Evolutionary conservation across 176 grass and related monocot genomes (phyloP).

Genomic region (Eragrostis curvula): DNA sequence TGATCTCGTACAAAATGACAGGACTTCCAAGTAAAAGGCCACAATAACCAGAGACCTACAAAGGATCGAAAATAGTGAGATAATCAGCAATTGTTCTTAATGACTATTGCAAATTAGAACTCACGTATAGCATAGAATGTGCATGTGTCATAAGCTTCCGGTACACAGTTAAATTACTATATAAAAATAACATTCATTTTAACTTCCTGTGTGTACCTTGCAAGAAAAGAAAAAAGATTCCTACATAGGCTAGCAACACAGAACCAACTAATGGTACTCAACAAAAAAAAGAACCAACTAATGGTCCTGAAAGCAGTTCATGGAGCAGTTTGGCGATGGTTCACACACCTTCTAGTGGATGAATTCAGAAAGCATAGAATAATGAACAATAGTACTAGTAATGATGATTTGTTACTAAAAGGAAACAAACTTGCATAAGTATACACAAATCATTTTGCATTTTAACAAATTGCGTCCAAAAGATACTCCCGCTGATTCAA

Average conservation of each 20-base stretch:
- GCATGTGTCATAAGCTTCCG: not conserved
- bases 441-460: not conserved
- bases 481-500: not conserved
- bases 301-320: not conserved
- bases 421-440: not conserved
- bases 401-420: constrained; percentile 10
- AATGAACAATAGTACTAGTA: not conserved
- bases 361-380: constrained; percentile 16
- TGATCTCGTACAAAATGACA: constrained; percentile 94
- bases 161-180: not conserved
- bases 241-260: constrained; percentile 12
- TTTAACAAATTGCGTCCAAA: not conserved
- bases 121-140: constrained; percentile 6
- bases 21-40: constrained; percentile 95
- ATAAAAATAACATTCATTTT: constrained; percentile 3
- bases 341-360: constrained; percentile 29
- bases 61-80: constrained; percentile 31
- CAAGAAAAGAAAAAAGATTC: too few relatives aligned
- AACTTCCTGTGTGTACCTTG: not conserved
- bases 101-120: not conserved
- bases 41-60: constrained; percentile 96
- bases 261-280: not conserved
- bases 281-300: too few relatives aligned
- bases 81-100: constrained; percentile 11
- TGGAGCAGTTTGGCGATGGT: constrained; percentile 25